Conservation (phyloP, 441 rosid species). For the Populus hybrid region DNA sequence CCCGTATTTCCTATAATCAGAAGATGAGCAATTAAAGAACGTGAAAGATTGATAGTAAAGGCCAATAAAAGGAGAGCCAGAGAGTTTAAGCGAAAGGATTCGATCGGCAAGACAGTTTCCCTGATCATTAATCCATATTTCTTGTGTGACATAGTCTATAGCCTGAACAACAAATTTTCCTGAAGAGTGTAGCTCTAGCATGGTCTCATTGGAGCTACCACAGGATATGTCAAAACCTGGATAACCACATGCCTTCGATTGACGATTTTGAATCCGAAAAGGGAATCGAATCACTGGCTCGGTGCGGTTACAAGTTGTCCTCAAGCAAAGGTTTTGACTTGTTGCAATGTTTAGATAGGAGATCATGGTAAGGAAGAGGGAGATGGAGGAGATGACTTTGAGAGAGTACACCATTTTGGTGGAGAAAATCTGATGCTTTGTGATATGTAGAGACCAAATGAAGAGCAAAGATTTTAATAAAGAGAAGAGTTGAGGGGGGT, state of each 20-base stretch:
- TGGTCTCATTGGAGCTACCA: conserved; percentile 32
- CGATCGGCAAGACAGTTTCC: conserved; percentile 46
- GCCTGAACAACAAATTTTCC: conserved; percentile 43
- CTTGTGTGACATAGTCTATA: conserved; percentile 52
- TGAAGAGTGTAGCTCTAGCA: conserved; percentile 41
- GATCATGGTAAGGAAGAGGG: background rate
- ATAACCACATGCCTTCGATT: conserved; percentile 43
- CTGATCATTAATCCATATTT: conserved; percentile 53
- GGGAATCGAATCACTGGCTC: conserved; percentile 54
- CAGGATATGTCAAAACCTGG: conserved; percentile 55
- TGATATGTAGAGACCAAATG: background rate
- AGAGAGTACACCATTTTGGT: conserved; percentile 6
- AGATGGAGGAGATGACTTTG: background rate
- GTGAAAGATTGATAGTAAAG: conserved; percentile 39
- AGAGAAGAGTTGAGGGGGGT: background rate
- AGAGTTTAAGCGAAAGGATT: conserved; percentile 50
- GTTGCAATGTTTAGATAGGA: background rate
- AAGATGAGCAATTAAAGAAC: conserved; percentile 60
- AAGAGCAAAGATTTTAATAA: too few relatives aligned
- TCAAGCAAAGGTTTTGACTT: background rate
- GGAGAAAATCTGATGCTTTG: background rate
- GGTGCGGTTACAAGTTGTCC: conserved; percentile 21
- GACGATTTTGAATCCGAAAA: conserved; percentile 38
- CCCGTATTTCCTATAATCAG: conserved; percentile 14
- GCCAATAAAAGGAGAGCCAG: conserved; percentile 39